phyloP scores from a whole-genome alignment of 805 yeast genomes.

The Sungouiella thailandica region DNA sequence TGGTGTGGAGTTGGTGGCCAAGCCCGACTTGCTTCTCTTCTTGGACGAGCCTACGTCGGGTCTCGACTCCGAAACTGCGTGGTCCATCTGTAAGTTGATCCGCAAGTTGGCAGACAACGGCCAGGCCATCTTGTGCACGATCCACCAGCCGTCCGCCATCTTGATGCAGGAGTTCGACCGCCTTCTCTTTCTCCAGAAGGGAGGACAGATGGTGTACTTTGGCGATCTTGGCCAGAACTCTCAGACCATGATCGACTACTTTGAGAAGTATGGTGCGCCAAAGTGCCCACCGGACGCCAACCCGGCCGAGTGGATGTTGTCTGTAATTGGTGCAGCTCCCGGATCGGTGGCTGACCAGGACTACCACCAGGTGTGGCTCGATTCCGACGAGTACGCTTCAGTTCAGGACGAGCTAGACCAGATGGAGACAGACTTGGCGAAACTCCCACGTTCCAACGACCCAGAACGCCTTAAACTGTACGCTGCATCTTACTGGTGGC shows the following conservation, averaged over 20 bases:
- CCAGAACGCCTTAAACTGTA: conserved; percentile 15
- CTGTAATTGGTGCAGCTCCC: conserved; percentile 78
- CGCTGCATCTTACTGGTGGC: conserved; percentile 10
- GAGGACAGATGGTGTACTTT: conserved; percentile 72
- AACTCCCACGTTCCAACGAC: conserved; percentile 17
- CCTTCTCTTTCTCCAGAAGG: conserved; percentile 60
- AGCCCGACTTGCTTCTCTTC: conserved; percentile 33
- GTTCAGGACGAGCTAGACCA: conserved; percentile 13
- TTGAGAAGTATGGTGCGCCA: conserved; percentile 61
- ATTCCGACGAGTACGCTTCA: conserved; percentile 15
- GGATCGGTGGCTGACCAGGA: conserved; percentile 55
- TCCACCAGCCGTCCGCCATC: conserved; percentile 82
- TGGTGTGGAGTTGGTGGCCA: conserved; percentile 39
- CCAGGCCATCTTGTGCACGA: conserved; percentile 48
- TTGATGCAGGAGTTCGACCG: conserved; percentile 75
- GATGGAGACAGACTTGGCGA: conserved; percentile 17
- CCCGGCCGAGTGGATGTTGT: conserved; percentile 57
- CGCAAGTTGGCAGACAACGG: conserved; percentile 37
- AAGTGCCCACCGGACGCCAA: conserved; percentile 66
- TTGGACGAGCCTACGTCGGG: conserved; percentile 43
- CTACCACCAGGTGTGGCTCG: conserved; percentile 61
- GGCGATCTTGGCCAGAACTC: conserved; percentile 63
- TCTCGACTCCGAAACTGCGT: conserved; percentile 39
- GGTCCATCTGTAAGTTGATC: conserved; percentile 37
- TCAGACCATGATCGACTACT: conserved; percentile 52